phyloP scores from a whole-genome alignment of 108 stramenopile genomes.

The Craspedostauros australis region DNA sequence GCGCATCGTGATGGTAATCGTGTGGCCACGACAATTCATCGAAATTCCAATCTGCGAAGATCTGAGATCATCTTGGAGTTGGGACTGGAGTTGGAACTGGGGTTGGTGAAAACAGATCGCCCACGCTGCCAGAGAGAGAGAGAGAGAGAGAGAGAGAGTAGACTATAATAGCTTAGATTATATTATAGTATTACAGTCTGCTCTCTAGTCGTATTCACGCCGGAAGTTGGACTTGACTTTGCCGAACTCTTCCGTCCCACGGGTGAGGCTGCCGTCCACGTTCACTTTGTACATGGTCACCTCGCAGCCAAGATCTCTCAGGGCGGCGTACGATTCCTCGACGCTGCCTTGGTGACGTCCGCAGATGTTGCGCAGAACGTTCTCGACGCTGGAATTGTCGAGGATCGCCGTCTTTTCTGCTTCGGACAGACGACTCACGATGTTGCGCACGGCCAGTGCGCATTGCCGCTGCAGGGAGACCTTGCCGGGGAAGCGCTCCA shows the following conservation, averaged over 20 bases:
- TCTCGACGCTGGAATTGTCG: constrained; percentile 74
- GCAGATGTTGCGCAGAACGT: constrained; percentile 57
- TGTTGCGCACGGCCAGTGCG: constrained; percentile 77
- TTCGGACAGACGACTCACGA: constrained; percentile 53
- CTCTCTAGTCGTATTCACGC: constrained; percentile 14
- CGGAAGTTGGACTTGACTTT: constrained; percentile 34
- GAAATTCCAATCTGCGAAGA: no score
- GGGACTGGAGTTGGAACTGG: no score
- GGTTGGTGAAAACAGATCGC: no score
- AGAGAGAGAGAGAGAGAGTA: no score
- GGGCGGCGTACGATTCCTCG: constrained; percentile 89
- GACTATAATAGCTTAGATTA: no score
- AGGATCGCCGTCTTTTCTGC: constrained; percentile 25
- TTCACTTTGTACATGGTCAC: constrained; percentile 45
- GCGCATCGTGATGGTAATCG: no score
- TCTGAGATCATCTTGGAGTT: no score
- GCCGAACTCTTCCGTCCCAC: constrained; percentile 30
- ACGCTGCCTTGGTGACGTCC: constrained; percentile 71
- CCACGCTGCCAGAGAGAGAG: no score
- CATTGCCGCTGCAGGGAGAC: constrained; percentile 76
- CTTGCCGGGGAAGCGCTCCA: constrained; percentile 55
- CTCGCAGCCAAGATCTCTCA: constrained; percentile 77
- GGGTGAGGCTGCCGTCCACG: constrained; percentile 2
- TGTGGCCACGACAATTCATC: no score
- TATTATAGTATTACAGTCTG: not conserved